Base-by-base conservation (phyloP, 1,139 yeast species). In the Geotrichum cucujoidarum region DNA sequence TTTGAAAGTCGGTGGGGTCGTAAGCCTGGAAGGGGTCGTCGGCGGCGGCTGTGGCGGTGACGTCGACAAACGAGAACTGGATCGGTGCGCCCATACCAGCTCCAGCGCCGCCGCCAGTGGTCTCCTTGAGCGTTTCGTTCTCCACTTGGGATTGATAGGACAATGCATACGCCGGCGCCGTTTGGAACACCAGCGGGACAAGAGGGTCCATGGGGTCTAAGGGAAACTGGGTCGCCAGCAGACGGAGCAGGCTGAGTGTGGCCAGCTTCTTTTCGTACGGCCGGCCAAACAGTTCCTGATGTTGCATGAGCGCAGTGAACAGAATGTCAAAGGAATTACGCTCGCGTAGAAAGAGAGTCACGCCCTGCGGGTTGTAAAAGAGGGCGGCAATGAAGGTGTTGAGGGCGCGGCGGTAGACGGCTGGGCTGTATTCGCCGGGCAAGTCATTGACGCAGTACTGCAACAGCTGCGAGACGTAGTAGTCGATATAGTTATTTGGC, bases 261-360 rank as follows among this genome's bases (percentile, higher is more conserved):
- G 39, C 46, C n/a, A 43, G 16, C 24, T 47, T 47, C 21, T 47
- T 44, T 24, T 47, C 47, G 22, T 47, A 39, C 21, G 40, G 44
- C 16, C 45, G 45, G 18, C 25, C 25, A n/a, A 29, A 18, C n/a
- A 40, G 31, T 27, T 47, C 45, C 2, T 39, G 18, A 16, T 31
- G 43, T n/a, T 31, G 31, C 37, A 21, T 21, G 20, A 40, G 20
- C 10, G 30, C 37, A 20, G 31, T 37, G 17, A 40, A n/a, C 10
- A 40, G 37, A 2, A 21, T 21, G 14, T 21, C 37, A 5, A 40
- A 30, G 21, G 18, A 30, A 22, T 40, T 31, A 22, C 43, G 37
- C 13, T 40, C 37, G n/a, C 14, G 21, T 18, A 40, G 21, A 32
- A 40, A 40, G 21, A 31, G 43, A 8, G 37, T 40, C 8, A 40